Base-by-base conservation (phyloP, 345 rosid genomes). In the Hibiscus tridactylites region DNA sequence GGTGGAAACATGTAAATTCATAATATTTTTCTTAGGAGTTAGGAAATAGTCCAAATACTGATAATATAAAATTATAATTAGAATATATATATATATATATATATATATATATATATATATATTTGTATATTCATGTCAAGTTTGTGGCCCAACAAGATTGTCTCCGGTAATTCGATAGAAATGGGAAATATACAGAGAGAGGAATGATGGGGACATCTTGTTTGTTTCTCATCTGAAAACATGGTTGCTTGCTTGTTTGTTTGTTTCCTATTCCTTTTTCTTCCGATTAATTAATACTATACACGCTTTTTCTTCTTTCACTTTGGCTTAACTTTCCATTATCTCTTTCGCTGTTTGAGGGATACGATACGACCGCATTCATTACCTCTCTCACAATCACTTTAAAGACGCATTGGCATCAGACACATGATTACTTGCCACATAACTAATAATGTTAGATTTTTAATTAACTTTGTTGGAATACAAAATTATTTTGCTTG, bases 291-390 rank as follows among this genome's bases (percentile, higher is more conserved):
- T 56, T 62, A 62, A 33, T 35, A n/a, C 66, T 35, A 4, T 16
- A 10, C 61, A 49, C 7, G 29, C 21, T 26, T 33, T 50, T 68
- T 37, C 42, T 37, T 35, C 39, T 35, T 35, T 5, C 7, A 0
- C 39, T 35, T 35, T 5, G 1, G 39, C 7, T 35, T 6, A 6
- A 37, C 42, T 37, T 42, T 9, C 33, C 33, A 49, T 9, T 4
- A 4, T 70, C 8, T 15, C 26, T 49, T 29, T 39, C 28, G 7
- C 73, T 66, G 65, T 62, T 71, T 61, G 29, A 47, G 50, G 35
- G 82, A 76, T 59, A 57, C 69, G 74, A 71, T 2, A 9, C 76
- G 72, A 74, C 76, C 66, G 46, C 69, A 44, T 44, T 44, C 49
- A 44, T 44, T 44, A 15, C 49, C 49, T 11, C 13, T 11, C 3